Conservation (phyloP, 202 grass and related monocot genomes). For the Elaeis oleifera region DNA sequence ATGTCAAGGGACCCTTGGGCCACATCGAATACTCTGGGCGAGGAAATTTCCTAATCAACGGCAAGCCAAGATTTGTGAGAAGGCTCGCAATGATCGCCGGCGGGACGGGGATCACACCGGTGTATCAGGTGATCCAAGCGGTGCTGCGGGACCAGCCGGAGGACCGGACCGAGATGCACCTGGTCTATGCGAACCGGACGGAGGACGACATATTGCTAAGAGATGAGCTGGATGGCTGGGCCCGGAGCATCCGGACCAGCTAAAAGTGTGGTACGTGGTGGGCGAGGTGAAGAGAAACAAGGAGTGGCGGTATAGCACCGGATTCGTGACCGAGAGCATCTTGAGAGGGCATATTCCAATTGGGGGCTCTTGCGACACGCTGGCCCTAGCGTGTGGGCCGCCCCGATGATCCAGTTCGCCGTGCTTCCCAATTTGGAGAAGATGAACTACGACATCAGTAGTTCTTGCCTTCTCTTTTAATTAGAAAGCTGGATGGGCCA, state of each 20-base stretch:
- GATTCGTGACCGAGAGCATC: constrained; percentile 34
- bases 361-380: constrained; percentile 38
- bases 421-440: constrained; percentile 58
- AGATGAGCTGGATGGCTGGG: constrained; percentile 60
- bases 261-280: constrained; percentile 87
- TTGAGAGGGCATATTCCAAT: constrained; percentile 49
- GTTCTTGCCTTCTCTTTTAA: constrained; percentile 56
- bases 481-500: neutral
- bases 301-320: constrained; percentile 48
- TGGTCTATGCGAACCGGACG: constrained; percentile 68
- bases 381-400: constrained; percentile 67
- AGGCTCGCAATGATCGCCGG: constrained; percentile 71
- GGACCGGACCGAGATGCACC: constrained; percentile 68
- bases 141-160: constrained; percentile 56
- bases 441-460: constrained; percentile 45
- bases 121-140: constrained; percentile 84
- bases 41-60: constrained; percentile 40
- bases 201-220: constrained; percentile 73
- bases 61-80: constrained; percentile 19
- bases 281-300: constrained; percentile 22
- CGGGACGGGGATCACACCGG: constrained; percentile 76
- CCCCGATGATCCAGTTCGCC: constrained; percentile 58
- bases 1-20: constrained; percentile 46
- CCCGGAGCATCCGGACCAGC: constrained; percentile 32
- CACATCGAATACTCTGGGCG: constrained; percentile 58